Evolutionary conservation across 257 asterid species (phyloP).

Genomic region (Nicotiana otophora): DNA sequence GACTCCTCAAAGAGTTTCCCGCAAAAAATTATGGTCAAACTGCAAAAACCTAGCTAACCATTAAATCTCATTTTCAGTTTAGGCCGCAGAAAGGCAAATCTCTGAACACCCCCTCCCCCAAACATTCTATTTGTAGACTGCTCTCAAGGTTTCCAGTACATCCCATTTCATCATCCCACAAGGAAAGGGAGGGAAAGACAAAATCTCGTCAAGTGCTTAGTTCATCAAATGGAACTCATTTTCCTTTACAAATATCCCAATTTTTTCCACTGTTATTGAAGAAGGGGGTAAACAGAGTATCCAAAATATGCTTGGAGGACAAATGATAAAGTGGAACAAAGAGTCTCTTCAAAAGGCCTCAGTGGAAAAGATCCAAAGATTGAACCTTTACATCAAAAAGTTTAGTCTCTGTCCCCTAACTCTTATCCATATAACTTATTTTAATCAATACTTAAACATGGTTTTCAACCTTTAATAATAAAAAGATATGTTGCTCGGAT

Average conservation of each 20-base stretch:
- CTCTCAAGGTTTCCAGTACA: neutral
- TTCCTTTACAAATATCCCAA: neutral
- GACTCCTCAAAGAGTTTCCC: neutral
- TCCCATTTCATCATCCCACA: neutral
- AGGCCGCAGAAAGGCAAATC: neutral
- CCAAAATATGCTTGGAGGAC: too few species aligned
- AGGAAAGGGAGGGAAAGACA: neutral
- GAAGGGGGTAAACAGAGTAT: too few species aligned
- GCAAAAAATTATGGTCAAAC: neutral
- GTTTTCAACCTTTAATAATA: neutral
- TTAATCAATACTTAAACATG: neutral
- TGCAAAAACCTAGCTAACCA: slow-evolving; percentile 1
- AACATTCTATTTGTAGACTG: neutral
- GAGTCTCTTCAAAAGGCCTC: too few species aligned
- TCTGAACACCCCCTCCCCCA: neutral
- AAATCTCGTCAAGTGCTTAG: neutral
- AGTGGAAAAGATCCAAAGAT: too few species aligned
- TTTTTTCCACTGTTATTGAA: too few species aligned
- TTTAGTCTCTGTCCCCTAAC: too few species aligned
- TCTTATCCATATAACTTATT: neutral
- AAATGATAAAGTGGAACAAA: too few species aligned
- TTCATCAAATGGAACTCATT: neutral
- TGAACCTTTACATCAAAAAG: too few species aligned
- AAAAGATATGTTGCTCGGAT: too few species aligned
- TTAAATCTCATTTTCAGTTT: neutral